Evolutionary conservation across 2,329 filamentous ascomycete genomes (phyloP).

Genomic region (Sarocladiaceae sp.): DNA sequence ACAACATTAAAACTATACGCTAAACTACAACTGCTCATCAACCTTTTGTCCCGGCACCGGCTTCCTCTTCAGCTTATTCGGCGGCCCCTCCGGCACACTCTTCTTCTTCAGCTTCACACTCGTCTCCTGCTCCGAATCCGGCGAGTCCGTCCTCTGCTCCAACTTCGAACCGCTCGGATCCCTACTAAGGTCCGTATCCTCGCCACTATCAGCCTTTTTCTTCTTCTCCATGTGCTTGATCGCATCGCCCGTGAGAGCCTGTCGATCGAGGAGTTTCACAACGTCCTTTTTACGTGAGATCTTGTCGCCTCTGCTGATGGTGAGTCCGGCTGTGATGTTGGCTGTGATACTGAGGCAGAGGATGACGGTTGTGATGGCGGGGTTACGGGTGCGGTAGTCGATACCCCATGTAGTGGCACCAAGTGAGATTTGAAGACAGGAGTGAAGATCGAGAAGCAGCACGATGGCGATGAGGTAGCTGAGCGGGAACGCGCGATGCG

Average conservation of each 20-base stretch:
- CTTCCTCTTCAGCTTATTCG: too few species aligned
- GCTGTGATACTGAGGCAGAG: constrained; percentile 74
- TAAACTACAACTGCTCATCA: too few species aligned
- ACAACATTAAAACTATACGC: too few species aligned
- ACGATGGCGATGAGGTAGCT: constrained; percentile 71
- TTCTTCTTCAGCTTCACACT: constrained; percentile 2
- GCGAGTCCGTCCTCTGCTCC: background rate
- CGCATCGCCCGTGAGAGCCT: constrained; percentile 64
- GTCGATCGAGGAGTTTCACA: constrained; percentile 68
- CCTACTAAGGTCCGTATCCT: background rate
- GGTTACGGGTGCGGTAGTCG: constrained; percentile 62
- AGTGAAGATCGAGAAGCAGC: constrained; percentile 75
- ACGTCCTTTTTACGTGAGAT: constrained; percentile 83
- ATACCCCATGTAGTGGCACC: constrained; percentile 78
- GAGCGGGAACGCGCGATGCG: constrained; percentile 75
- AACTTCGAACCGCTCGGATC: background rate
- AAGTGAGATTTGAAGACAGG: constrained; percentile 73
- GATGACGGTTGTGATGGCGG: constrained; percentile 74
- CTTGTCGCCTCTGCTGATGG: constrained; percentile 74
- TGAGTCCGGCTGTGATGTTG: constrained; percentile 71
- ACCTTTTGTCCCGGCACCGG: too few species aligned
- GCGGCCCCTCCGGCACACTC: background rate
- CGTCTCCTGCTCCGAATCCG: background rate
- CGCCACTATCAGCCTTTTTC: constrained; percentile 18
- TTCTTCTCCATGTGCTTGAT: constrained; percentile 46